These are phyloP conservation scores for Lanmaoa rubissima DNA, from an alignment of 768 basidiomycete species.

Conservation along the genomic window DNA sequence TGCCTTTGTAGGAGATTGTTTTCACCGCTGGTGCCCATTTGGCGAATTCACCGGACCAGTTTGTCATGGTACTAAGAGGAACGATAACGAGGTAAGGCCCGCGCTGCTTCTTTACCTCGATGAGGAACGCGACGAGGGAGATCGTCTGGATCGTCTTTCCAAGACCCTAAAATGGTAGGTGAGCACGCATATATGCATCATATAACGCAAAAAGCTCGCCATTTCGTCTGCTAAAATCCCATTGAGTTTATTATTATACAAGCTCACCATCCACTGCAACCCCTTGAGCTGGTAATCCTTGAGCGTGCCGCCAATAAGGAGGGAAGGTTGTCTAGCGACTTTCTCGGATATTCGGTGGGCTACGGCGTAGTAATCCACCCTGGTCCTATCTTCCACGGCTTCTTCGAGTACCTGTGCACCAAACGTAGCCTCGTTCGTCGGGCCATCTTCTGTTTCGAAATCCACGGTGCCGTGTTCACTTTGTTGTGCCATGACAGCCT, in stretches of 20 bases:
- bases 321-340: conserved; percentile 64
- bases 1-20: conserved; percentile 87
- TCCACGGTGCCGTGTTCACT: conserved; percentile 52
- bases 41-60: conserved; percentile 96
- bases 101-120: conserved; percentile 86
- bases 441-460: conserved; percentile 67
- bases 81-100: conserved; percentile 96
- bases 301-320: conserved; percentile 84
- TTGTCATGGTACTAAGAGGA: conserved; percentile 94
- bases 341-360: conserved; percentile 92
- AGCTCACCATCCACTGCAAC: conserved; percentile 96
- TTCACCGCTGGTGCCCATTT: conserved; percentile 91
- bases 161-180: conserved; percentile 60
- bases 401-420: conserved; percentile 76
- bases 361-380: conserved; percentile 94
- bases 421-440: conserved; percentile 85
- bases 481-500: conserved; percentile 92
- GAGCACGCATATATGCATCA: conserved; percentile 7
- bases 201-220: conserved; percentile 42
- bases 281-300: conserved; percentile 97
- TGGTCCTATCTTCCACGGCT: conserved; percentile 57
- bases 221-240: conserved; percentile 96
- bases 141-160: conserved; percentile 96
- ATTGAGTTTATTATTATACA: conserved; percentile 95
- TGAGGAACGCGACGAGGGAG: conserved; percentile 91